Base-by-base conservation (phyloP, 257 asterid genomes). In the Rhazya stricta region DNA sequence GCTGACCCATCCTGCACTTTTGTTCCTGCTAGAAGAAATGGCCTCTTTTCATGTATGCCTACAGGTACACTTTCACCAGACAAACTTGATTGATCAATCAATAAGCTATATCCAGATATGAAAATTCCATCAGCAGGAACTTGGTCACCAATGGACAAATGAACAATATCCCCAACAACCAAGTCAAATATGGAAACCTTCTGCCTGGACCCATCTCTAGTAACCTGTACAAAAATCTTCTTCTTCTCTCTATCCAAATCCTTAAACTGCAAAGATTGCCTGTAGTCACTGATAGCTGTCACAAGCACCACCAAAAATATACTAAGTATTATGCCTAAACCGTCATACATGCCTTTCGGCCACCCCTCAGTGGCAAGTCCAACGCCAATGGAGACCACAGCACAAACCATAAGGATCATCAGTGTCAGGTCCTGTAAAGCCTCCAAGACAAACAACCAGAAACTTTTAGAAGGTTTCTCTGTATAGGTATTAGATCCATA, bases 361-460 rank as follows among this genome's bases (percentile, higher is more conserved):
- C 95, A 95, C 42, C 99, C 98, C 83, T 95, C 98, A 37, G 99
- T 95, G 74, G 98, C 91, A 79, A 92, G 94, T 79, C 98, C 99
- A 56, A 95, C 99, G 7, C 89, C 96, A 58, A 95, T 88, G 29
- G 97, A 92, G 73, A 92, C 96, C 81, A 91, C 89, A 46, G 99
- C 96, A 67, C 97, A 92, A 67, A 92, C 89, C 23, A 92, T 92
- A 78, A 95, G 96, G 76, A 95, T 95, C 79, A 92, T 61, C 41
- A 95, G 99, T 9, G 99, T 95, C 79, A 92, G 79, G 82, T 95
- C 99, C 1, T 92, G 98, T 76, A 92, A 86, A 73, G 97, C 98
- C 27, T 95, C 99, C 99, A 98, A 95, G 54, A 95, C 91, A 82
- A 92, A 95, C 87, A 86, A 72, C 96, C 95, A 89, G 80, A 94